Percentiles rank a stretch among this genome's conserved stretches.
Evolutionary conservation across 805 yeast species (phyloP).

Genomic region (Kuraishia molischiana): DNA sequence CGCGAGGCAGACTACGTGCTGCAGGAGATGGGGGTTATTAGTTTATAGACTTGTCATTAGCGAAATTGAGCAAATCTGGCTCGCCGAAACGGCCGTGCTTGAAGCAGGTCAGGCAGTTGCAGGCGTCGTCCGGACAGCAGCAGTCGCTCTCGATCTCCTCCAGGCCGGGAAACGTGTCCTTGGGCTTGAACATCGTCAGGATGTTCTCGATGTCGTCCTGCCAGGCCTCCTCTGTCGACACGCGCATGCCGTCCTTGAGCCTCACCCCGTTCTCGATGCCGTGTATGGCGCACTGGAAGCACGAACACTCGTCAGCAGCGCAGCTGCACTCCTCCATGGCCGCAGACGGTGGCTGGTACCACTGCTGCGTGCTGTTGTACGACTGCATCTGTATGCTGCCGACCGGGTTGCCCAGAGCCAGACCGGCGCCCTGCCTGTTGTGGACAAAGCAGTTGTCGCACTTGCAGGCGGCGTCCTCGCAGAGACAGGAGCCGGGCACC

Average conservation of each 20-base stretch:
- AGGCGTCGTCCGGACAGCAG: constrained; percentile 19
- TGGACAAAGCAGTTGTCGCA: constrained; percentile 23
- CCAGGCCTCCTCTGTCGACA: constrained; percentile 7
- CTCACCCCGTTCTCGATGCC: constrained; percentile 21
- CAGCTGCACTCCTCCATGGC: constrained; percentile 18
- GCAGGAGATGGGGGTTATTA: constrained; percentile 1
- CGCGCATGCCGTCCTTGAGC: constrained; percentile 16
- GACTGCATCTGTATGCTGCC: background rate
- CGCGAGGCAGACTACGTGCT: constrained; percentile 18
- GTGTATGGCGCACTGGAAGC: constrained; percentile 23
- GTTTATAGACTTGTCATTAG: no score
- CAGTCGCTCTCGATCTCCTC: constrained; percentile 17
- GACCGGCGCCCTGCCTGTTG: background rate
- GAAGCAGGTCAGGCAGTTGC: constrained; percentile 21
- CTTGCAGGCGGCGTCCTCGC: constrained; percentile 19
- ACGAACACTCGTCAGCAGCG: constrained; percentile 20
- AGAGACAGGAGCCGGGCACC: constrained; percentile 23
- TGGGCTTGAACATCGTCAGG: background rate
- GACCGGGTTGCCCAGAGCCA: background rate
- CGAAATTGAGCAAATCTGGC: constrained; percentile 1
- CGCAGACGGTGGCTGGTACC: constrained; percentile 2
- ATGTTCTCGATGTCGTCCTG: background rate
- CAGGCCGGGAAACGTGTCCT: constrained; percentile 6
- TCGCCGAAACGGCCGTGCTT: constrained; percentile 16
- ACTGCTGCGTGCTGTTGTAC: background rate